Conservation (phyloP, 2,329 filamentous ascomycete genomes). For the Leptographium lundbergii region DNA sequence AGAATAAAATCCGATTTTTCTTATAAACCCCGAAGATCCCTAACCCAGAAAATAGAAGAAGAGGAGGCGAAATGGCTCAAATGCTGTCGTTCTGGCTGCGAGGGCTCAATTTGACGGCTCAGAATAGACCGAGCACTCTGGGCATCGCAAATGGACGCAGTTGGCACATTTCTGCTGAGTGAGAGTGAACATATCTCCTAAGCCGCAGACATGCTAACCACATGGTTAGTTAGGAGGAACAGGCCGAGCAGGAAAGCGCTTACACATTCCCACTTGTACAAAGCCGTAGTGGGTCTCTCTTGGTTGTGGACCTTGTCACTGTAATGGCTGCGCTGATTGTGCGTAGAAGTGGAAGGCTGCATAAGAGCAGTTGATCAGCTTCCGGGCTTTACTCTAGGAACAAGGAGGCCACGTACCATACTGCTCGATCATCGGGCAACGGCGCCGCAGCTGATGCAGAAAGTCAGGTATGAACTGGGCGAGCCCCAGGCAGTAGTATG, state of each 20-base stretch:
- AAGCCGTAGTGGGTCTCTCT: neutral
- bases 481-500: neutral
- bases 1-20: too few species aligned
- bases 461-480: neutral
- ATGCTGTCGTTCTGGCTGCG: neutral
- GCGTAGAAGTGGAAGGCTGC: neutral
- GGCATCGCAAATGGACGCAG: constrained; percentile 11
- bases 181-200: constrained; percentile 8
- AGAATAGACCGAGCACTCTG: constrained; percentile 6
- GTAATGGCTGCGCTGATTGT: neutral
- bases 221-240: neutral
- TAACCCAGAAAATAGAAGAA: too few species aligned
- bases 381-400: neutral
- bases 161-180: constrained; percentile 9
- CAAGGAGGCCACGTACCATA: neutral
- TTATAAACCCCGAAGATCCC: too few species aligned
- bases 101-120: neutral
- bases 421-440: neutral
- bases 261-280: constrained; percentile 9
- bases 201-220: constrained; percentile 9
- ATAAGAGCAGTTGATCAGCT: neutral
- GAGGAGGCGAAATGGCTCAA: neutral
- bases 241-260: neutral
- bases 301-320: neutral
- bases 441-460: neutral